Evolutionary conservation across 768 basidiomycete genomes (phyloP), one percentile per base, ranked within the genome.

Genomic region (Hypsizygus marmoreus): DNA sequence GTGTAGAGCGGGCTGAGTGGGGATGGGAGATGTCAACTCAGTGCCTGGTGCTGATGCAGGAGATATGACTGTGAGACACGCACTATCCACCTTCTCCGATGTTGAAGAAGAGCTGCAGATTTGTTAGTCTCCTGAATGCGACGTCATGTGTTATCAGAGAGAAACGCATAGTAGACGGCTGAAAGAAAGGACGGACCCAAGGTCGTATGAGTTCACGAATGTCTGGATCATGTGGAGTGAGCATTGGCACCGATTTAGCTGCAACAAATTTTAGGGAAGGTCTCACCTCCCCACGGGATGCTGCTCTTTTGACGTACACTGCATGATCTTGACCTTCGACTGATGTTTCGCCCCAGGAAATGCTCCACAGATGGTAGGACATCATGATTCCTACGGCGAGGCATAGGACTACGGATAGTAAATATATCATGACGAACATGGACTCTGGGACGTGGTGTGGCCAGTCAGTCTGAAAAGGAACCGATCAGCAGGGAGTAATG

Each of bases 271-370:
- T n/a, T n/a, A 40, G 17, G 52, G 20, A n/a, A 20, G 9, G 4
- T 64, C 79, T 26, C 47, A 87, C 89, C 67, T 90, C 81, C 31
- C 84, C 84, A 19, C 92, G 72, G 8, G 71, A 66, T 45, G 79
- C 77, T 1, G 94, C 93, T 26, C 81, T 66, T 45, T 71, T 79
- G 2, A 79, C 72, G 59, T 98, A 95, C 22, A 86, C 76, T 6
- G 83, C 82, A 57, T 93, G 81, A 57, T 98, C 95, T 52, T 93
- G 91, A 5, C 77, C 76, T 66, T 99, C 97, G 6, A 98, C 95
- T 1, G 86, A 80, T 0, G 94, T 97, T 62, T 97, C 94, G 0
- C 84, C 93, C 26, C 71, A 63, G 1, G 79, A 63, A 10, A 97
- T 67, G 44, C 86, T 76, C 71, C 81, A 88, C 1, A 93, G 49